Conservation (phyloP, 75 land plant genomes). For the Sequoiadendron giganteum region DNA sequence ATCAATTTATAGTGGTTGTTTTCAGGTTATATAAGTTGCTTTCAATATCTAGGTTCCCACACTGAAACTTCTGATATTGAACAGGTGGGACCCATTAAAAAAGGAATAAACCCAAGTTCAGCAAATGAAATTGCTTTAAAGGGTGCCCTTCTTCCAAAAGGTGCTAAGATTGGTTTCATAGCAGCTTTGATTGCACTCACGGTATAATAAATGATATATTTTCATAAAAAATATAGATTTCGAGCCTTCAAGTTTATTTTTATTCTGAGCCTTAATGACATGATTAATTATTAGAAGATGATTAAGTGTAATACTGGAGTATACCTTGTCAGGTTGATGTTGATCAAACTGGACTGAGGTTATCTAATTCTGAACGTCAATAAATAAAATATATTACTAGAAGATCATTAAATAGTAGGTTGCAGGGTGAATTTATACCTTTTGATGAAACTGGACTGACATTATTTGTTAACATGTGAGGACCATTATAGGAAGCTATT, state of each 20-base stretch:
- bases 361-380: neutral
- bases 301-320: neutral
- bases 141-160: constrained; percentile 42
- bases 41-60: constrained; percentile 2
- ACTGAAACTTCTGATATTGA: neutral
- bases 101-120: constrained; percentile 67
- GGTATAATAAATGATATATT: constrained; percentile 16
- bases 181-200: constrained; percentile 67
- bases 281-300: too few species aligned
- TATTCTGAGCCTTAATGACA: neutral
- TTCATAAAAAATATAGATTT: neutral
- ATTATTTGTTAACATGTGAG: constrained; percentile 4
- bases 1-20: neutral
- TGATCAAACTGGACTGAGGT: neutral
- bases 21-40: neutral
- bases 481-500: constrained; percentile 57
- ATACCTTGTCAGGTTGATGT: neutral
- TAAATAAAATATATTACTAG: neutral
- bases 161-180: constrained; percentile 52
- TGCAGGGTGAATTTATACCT: neutral
- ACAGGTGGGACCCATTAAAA: constrained; percentile 54
- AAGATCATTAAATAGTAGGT: neutral
- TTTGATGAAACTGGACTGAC: neutral
- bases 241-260: neutral
- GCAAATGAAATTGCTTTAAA: constrained; percentile 37